Evolutionary conservation across 2,329 filamentous ascomycete species (phyloP), one percentile per base, ranked within the genome.

Genomic region (Achaetomium macrosporum): DNA sequence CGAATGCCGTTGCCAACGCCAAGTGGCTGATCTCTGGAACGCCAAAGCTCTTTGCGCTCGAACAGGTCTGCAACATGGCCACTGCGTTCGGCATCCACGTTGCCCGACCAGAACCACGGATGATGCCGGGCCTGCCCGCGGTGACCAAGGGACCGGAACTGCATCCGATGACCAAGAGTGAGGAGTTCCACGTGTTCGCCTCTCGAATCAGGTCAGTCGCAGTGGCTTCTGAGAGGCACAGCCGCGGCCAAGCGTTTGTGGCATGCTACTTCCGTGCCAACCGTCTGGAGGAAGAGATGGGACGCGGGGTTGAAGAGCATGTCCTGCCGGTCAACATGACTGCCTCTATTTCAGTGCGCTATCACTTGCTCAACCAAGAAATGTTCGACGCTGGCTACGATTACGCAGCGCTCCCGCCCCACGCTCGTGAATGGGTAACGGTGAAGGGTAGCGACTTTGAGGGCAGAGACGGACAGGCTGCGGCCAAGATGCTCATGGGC

Each of bases 251-350:
- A 59, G 69, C 71, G 12, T 69, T 85, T 29, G 68, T 85, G 56
- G 81, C 81, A 64, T 73, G 77, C 47, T 84, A 82, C 62, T 76
- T 77, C 49, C 72, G 82, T 5, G 63, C 67, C 13, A 84, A 73
- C 53, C 56, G 59, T 1, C 59, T 69, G 7, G 63, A 68, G 25
- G 47, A 56, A 7, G 42, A 59, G 2, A 42, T 50, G 7, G 30
- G 47, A 2, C 35, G 52, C n/a, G 16, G 33, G 11, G 40, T 39
- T 11, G 43, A 30, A 31, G 57, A 55, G 19, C 30, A 30, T 3
- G 48, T 51, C 19, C 10, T 33, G 29, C 47, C 50, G 10, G 42
- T 59, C 20, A 19, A 25, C 39, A 55, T 59, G 55, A 15, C 45
- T 5, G 29, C 41, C 5, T 30, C 47, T 41, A 42, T 50, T 11